Base-by-base conservation (phyloP, 108 stramenopile species). In the Pseudonitzschia multiseries region DNA sequence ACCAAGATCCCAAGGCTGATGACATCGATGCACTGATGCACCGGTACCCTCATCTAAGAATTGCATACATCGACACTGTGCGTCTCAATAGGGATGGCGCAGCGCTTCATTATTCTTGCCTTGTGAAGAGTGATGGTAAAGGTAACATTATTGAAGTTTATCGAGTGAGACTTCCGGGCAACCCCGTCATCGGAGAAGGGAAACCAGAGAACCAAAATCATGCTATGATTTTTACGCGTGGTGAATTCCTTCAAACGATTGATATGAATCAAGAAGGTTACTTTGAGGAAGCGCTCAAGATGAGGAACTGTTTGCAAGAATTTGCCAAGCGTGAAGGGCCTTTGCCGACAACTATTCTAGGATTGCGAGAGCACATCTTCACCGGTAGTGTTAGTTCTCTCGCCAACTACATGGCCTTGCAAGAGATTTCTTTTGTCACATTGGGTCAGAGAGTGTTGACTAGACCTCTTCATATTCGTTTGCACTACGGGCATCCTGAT, bases 161-260 rank as follows among this genome's bases (percentile, higher is more conserved):
- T 84, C 82, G 98, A 28, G 96, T 99, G 42, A 86, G 96, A 52
- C 87, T 99, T 0, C 97, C 98, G 8, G 98, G 97, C 32, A 97
- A 99, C 77, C 97, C 98, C 15, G 89, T 99, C 50, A 72, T 99
- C 17, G 98, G 98, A 20, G 98, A 99, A 88, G 98, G 98, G 72
- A 99, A 99, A 80, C 98, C 98, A 1, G 98, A 99, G 83, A 99
- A 99, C 77, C 98, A 99, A 73, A 99, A 99, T 67, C 97, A 98
- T 65, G 98, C 98, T 53, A 92, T 99, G 83, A 96, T 99, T 53
- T 99, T 99, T 85, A 96, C 96, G 8, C 83, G 98, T 13, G 96
- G 97, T 54, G 96, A 98, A 81, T 93, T 94, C 59, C 71, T 99
- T 21, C 98, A 99, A 76, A 97, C 97, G 0, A 98, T 99, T 82